Evolutionary conservation across 2,329 filamentous ascomycete species (phyloP), one percentile per base, ranked within the genome.

Genomic region (Myriosclerotinia curreyana): DNA sequence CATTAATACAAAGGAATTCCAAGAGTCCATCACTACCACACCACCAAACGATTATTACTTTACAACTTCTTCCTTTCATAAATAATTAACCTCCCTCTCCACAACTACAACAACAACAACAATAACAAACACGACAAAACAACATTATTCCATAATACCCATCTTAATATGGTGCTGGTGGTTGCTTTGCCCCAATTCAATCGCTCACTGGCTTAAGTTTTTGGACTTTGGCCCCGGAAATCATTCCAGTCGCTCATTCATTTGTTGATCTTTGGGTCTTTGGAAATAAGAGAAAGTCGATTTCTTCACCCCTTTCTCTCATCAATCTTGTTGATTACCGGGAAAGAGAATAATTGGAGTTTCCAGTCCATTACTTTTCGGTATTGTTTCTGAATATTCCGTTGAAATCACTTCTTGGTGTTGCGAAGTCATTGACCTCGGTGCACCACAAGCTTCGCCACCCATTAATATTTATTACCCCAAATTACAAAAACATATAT

Each of bases 1-100:
- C 55, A 59, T 49, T 4, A 17, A 58, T 46, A 34, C 40, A n/a
- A 58, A 40, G 31, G 53, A 55, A 55, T 55, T 55, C 38, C 38
- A 55, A 20, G 42, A 44, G 8, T 42, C 2, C 53, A 15, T 34
- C 11, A 25, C 20, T 17, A 36, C 28, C 20, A 12, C 48, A 48
- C 28, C 36, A 58, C 42, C 22, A 58, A 34, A 28, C 8, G 48
- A 25, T 28, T 20, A 9, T 58, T 36, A 36, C 28, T 48, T 25
- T 12, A 12, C 28, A 17, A 20, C 9, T 12, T 14, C 50, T 11
- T 52, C 50, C 31, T 12, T 17, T 48, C 3, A 12, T 48, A 46
- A 5, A 8, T 46, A 3, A 20, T 46, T 44, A 8, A 46, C 7
- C 17, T 44, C 6, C 15, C 42, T 15, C 20, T 22, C 54, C 2